Conservation (phyloP, 1,284 basidiomycete genomes). For the Heterobasidion parviporum region DNA sequence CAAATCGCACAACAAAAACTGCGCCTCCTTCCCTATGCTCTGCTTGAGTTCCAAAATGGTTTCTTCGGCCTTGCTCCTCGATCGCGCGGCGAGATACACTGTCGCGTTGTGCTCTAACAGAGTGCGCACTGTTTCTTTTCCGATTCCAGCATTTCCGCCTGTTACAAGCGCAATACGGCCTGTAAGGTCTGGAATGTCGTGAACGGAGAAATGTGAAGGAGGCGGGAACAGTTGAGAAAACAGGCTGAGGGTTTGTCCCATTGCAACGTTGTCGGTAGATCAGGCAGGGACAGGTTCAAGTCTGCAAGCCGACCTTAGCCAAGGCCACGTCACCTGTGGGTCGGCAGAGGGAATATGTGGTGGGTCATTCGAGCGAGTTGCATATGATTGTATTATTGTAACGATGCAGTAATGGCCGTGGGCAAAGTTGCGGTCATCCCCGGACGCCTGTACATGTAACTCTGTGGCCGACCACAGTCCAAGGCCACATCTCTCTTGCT, state of each 20-base stretch:
- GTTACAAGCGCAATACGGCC: background rate
- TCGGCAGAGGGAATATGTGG: too few relatives aligned
- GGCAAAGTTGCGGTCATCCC: too few relatives aligned
- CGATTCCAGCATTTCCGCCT: constrained; percentile 1
- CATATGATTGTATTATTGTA: too few relatives aligned
- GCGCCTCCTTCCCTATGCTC: background rate
- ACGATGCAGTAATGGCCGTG: too few relatives aligned
- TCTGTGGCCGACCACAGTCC: too few relatives aligned
- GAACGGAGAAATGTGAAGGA: background rate
- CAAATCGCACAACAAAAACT: background rate
- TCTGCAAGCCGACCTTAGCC: too few relatives aligned
- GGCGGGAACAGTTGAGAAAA: background rate
- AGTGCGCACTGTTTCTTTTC: constrained; percentile 2
- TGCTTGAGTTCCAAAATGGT: background rate
- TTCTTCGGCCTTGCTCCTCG: background rate
- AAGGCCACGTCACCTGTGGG: too few relatives aligned
- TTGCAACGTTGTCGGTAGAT: background rate
- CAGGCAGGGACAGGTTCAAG: too few relatives aligned
- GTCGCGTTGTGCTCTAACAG: constrained; percentile 3
- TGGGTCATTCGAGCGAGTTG: too few relatives aligned
- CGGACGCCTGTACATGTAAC: too few relatives aligned
- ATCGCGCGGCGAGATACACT: constrained; percentile 2
- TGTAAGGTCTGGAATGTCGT: background rate
- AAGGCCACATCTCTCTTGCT: too few relatives aligned
- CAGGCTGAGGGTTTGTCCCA: background rate